phyloP scores from a whole-genome alignment of 2,329 filamentous ascomycete species.

The Aspergillus fumigatiaffinis region DNA sequence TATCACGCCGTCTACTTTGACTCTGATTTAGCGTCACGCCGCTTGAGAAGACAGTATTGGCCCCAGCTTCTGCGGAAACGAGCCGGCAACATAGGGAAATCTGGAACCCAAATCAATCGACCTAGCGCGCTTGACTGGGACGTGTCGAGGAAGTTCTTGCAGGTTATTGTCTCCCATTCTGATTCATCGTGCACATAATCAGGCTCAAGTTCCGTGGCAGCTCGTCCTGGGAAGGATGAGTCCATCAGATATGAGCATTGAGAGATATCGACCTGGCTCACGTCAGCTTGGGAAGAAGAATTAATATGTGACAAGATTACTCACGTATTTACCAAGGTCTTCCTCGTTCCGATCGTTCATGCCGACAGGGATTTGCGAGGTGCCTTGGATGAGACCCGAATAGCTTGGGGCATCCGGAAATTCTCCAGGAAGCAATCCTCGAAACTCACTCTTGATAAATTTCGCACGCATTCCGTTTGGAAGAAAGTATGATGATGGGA shows the following conservation, averaged over 20 bases:
- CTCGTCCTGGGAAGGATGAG: constrained; percentile 65
- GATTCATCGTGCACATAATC: constrained; percentile 69
- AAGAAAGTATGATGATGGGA: constrained; percentile 88
- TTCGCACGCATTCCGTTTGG: constrained; percentile 79
- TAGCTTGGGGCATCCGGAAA: constrained; percentile 71
- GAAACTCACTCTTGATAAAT: constrained; percentile 87
- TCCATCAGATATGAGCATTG: constrained; percentile 84
- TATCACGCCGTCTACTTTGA: not conserved
- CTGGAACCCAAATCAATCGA: constrained; percentile 77
- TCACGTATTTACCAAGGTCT: constrained; percentile 79
- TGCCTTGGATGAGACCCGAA: constrained; percentile 74
- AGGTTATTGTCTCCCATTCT: constrained; percentile 75
- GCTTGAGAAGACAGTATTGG: constrained; percentile 75
- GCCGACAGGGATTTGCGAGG: constrained; percentile 73
- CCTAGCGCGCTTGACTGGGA: constrained; percentile 68
- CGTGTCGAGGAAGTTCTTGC: constrained; percentile 76
- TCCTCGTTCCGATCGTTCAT: constrained; percentile 93
- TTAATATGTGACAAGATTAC: constrained; percentile 18
- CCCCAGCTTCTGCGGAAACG: constrained; percentile 76
- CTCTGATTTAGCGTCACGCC: constrained; percentile 34
- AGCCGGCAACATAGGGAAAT: constrained; percentile 64
- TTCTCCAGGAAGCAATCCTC: constrained; percentile 82
- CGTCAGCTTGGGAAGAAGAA: constrained; percentile 7
- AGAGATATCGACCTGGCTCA: constrained; percentile 57
- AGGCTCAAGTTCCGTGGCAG: constrained; percentile 67